A percentile compares a stretch with the other conserved stretches of the same genome.
Conservation (phyloP, 257 asterid species). For the Eucommia ulmoides region DNA sequence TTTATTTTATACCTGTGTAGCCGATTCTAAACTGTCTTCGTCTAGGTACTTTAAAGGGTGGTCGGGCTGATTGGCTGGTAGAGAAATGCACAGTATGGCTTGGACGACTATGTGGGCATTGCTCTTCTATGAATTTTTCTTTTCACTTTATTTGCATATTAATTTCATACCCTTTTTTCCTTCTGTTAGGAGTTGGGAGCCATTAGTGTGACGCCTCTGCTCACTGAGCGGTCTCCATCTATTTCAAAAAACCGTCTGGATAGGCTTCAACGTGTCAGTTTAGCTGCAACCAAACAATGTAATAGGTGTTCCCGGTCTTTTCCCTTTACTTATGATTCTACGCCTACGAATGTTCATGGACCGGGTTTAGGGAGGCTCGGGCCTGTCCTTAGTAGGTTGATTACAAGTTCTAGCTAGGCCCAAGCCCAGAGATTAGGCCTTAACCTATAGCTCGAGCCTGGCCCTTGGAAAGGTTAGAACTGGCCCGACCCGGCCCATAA, state of each 20-base stretch:
- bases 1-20: constrained; percentile 1
- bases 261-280: constrained; percentile 71
- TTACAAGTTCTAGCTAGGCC: no score
- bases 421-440: no score
- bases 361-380: no score
- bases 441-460: no score
- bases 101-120: constrained; percentile 13
- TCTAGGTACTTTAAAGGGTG: constrained; percentile 87
- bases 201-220: constrained; percentile 70
- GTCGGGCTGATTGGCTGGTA: constrained; percentile 97
- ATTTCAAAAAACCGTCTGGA: constrained; percentile 73
- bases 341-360: no score
- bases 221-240: constrained; percentile 66
- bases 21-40: constrained; percentile 6
- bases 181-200: constrained; percentile 82
- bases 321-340: no score
- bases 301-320: constrained; percentile 5
- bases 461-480: no score
- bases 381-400: no score
- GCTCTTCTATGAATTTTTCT: constrained; percentile 1
- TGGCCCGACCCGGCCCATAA: no score
- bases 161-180: constrained; percentile 8
- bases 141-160: constrained; percentile 1
- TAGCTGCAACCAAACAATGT: constrained; percentile 92
- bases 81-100: constrained; percentile 93